Evolutionary conservation across 2,329 filamentous ascomycete species (phyloP).

Genomic region (Hymenoscyphus albidus): DNA sequence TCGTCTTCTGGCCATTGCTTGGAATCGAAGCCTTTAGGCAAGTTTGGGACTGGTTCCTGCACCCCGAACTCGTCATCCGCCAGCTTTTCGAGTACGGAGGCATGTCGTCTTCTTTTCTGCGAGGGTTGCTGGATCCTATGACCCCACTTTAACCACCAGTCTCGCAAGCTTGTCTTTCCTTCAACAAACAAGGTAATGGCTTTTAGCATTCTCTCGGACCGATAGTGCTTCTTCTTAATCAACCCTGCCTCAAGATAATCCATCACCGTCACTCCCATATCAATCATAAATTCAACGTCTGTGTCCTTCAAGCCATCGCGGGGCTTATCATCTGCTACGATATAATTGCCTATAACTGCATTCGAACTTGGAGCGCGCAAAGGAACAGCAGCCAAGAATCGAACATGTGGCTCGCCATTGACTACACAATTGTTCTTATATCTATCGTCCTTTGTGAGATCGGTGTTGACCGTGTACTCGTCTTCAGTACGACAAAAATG

Average conservation of each 20-base stretch:
- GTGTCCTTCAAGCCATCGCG: slow-evolving; percentile 46
- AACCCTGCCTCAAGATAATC: slow-evolving; percentile 57
- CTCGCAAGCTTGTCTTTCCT: slow-evolving; percentile 40
- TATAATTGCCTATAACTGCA: slow-evolving; percentile 57
- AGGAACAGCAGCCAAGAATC: slow-evolving; percentile 58
- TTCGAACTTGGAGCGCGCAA: slow-evolving; percentile 52
- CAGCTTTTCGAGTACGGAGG: slow-evolving; percentile 18
- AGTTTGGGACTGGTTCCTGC: slow-evolving; percentile 28
- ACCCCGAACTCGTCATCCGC: slow-evolving; percentile 33
- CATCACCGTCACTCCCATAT: slow-evolving; percentile 53
- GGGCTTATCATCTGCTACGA: slow-evolving; percentile 55
- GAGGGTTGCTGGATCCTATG: slow-evolving; percentile 23
- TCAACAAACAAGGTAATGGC: slow-evolving; percentile 53
- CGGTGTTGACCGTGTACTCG: slow-evolving; percentile 35
- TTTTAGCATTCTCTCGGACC: slow-evolving; percentile 50
- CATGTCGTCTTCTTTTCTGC: slow-evolving; percentile 17
- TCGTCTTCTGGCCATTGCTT: slow-evolving; percentile 28
- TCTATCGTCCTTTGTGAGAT: slow-evolving; percentile 38
- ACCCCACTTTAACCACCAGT: slow-evolving; percentile 31
- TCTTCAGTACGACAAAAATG: slow-evolving; percentile 21
- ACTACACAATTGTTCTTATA: slow-evolving; percentile 39
- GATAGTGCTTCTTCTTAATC: slow-evolving; percentile 48
- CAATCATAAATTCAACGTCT: slow-evolving; percentile 52
- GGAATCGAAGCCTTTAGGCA: slow-evolving; percentile 20
- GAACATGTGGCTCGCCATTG: slow-evolving; percentile 34